phyloP scores from a whole-genome alignment of 768 basidiomycete genomes.

The Clathrus columnatus region DNA sequence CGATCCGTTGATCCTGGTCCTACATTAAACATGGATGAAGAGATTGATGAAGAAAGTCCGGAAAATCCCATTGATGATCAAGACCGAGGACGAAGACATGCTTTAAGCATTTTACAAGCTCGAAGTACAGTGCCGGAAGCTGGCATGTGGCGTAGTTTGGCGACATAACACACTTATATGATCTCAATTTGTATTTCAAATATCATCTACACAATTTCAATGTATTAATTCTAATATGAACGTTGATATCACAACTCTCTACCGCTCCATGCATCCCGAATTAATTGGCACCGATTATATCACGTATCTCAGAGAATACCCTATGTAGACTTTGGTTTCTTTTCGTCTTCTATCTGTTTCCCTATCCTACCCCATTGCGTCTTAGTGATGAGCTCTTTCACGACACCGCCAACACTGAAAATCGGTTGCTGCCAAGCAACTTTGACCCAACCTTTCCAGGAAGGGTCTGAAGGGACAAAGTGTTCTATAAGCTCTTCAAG shows the following conservation, averaged over 20 bases:
- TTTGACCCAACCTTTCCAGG: constrained; percentile 76
- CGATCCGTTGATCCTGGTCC: constrained; percentile 59
- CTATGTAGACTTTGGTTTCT: no score
- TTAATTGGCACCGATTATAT: no score
- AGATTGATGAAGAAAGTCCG: constrained; percentile 38
- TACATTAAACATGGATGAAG: constrained; percentile 50
- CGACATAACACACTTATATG: constrained; percentile 21
- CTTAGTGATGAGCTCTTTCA: constrained; percentile 68
- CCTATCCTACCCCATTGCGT: constrained; percentile 44
- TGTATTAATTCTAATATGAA: no score
- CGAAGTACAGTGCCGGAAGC: constrained; percentile 58
- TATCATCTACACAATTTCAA: no score
- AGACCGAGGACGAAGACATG: constrained; percentile 46
- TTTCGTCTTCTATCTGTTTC: not conserved
- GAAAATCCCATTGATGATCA: constrained; percentile 18
- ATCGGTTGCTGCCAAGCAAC: constrained; percentile 77
- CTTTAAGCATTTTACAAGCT: constrained; percentile 61
- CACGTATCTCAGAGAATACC: no score
- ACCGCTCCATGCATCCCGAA: no score
- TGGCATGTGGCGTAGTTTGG: constrained; percentile 80
- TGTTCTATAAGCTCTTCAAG: constrained; percentile 74
- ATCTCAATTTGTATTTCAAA: no score
- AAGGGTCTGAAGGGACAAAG: constrained; percentile 69
- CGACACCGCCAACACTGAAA: constrained; percentile 69
- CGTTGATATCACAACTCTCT: no score